These are phyloP conservation scores for Lenwebbia sp. DNA, from an alignment of 345 rosid genomes.

Conservation along the genomic window DNA sequence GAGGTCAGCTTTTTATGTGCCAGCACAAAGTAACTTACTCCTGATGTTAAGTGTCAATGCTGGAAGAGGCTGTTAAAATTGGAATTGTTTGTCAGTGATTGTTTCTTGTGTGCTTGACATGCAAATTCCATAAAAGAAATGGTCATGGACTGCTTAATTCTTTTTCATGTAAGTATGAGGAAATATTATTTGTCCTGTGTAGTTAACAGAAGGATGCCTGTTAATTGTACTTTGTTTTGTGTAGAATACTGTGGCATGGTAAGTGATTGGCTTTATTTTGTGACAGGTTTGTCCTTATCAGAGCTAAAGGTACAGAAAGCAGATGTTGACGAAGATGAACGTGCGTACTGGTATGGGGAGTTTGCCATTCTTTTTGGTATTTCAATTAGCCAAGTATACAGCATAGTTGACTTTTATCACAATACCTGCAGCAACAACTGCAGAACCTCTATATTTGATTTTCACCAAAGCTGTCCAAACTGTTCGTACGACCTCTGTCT, in stretches of 20 bases:
- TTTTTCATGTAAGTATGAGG: not conserved
- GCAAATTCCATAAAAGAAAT: not conserved
- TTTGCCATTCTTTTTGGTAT: not conserved
- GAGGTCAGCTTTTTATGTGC: slow-evolving; percentile 19
- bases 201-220: not conserved
- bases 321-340: slow-evolving; percentile 13
- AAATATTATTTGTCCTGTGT: not conserved
- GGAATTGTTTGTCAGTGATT: not conserved
- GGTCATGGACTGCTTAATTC: not conserved
- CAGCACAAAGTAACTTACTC: not conserved
- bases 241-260: not conserved
- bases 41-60: not conserved
- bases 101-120: not conserved
- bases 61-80: not conserved
- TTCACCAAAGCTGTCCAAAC: slow-evolving; percentile 37
- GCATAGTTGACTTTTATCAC: not conserved
- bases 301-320: slow-evolving; percentile 11
- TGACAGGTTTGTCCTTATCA: not conserved
- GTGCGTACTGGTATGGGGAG: slow-evolving; percentile 38
- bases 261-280: not conserved
- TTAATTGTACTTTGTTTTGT: not conserved
- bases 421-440: slow-evolving; percentile 39
- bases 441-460: slow-evolving; percentile 47
- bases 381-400: not conserved
- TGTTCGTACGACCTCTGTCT: slow-evolving; percentile 50